Base-by-base conservation (phyloP, 345 rosid species). In the Noccaea caerulescens region DNA sequence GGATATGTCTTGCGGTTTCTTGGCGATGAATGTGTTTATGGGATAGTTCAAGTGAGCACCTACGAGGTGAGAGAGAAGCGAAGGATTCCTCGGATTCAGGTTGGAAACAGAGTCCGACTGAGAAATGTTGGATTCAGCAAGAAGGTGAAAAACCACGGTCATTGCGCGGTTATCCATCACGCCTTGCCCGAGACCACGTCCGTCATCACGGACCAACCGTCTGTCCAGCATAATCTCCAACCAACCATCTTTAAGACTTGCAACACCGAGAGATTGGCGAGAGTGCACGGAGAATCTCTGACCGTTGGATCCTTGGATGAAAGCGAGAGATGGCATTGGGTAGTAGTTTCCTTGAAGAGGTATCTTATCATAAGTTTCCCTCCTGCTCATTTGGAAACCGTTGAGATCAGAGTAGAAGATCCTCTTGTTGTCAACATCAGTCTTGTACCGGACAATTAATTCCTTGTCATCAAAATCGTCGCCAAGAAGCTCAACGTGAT, bases 151-250 rank as follows among this genome's bases (percentile, higher is more conserved):
- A 43, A 88, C 79, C 43, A 87, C 86, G 37, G 85, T 89, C 86
- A 83, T 81, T 27, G 86, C 86, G 2, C 87, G 96, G 68, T 94
- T 94, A 69, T 92, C 99, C 85, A 82, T 79, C 76, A 94, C 93
- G 18, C 99, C 99, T 83, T 89, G 98, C 49, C 99, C 98, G 8
- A 94, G 93, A 66, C 99, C 99, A 79, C 99, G 99, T 2, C 98
- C 98, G 52, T 94, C 99, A 71, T 94, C 99, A 42, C 76, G 84
- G 2, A 68, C 71, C 70, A 94, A 79, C 38, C 99, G 87, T 5
- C 99, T 92, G 66, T 91, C 99, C 59, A 94, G 79, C 98, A 94
- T 91, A 73, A 94, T 86, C 85, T 94, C 99, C 33, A 94, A 71
- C 97, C 98, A 94, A 69, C 99, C 98, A 37, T 85, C 84, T 78